phyloP scores from a whole-genome alignment of 2,329 filamentous ascomycete genomes.

The Knoxdaviesia capensis region DNA sequence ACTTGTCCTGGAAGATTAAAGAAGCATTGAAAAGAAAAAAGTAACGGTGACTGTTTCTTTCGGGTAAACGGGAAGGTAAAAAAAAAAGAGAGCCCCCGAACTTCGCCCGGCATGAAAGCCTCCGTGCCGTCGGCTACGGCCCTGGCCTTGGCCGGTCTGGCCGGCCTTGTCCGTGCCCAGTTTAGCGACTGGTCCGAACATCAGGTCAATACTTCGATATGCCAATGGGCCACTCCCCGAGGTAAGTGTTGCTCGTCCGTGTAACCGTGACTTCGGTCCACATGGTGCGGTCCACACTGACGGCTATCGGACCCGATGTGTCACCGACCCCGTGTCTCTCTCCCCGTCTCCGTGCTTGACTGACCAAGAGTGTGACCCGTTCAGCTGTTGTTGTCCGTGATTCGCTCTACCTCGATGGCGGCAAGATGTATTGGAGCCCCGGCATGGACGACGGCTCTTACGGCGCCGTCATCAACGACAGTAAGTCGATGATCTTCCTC shows the following conservation, averaged over 20 bases:
- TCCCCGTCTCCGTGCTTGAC: background rate
- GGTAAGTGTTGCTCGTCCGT: slow-evolving; percentile 12
- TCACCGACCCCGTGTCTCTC: too few relatives aligned
- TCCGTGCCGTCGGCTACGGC: slow-evolving; percentile 7
- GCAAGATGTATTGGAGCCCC: slow-evolving; percentile 30
- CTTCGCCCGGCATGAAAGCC: background rate
- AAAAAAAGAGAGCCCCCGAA: too few relatives aligned
- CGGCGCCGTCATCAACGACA: slow-evolving; percentile 12
- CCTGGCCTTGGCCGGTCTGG: slow-evolving; percentile 10
- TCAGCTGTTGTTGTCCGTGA: slow-evolving; percentile 37
- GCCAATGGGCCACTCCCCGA: slow-evolving; percentile 30
- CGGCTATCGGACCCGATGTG: too few relatives aligned
- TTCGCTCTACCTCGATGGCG: slow-evolving; percentile 46
- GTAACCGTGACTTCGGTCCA: background rate
- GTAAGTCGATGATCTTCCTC: slow-evolving; percentile 15
- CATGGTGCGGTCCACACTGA: too few relatives aligned
- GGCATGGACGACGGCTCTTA: slow-evolving; percentile 23
- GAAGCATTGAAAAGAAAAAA: too few relatives aligned
- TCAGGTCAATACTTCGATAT: slow-evolving; percentile 39
- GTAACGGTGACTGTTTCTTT: too few relatives aligned
- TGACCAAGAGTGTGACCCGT: slow-evolving; percentile 6
- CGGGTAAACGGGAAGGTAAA: too few relatives aligned
- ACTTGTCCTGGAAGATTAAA: too few relatives aligned
- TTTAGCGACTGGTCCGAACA: slow-evolving; percentile 23
- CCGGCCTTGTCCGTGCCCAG: slow-evolving; percentile 17